Evolutionary conservation across 495 filamentous ascomycete genomes (phyloP), one percentile per base, ranked within the genome.

Genomic region (Aspergillus diversus): DNA sequence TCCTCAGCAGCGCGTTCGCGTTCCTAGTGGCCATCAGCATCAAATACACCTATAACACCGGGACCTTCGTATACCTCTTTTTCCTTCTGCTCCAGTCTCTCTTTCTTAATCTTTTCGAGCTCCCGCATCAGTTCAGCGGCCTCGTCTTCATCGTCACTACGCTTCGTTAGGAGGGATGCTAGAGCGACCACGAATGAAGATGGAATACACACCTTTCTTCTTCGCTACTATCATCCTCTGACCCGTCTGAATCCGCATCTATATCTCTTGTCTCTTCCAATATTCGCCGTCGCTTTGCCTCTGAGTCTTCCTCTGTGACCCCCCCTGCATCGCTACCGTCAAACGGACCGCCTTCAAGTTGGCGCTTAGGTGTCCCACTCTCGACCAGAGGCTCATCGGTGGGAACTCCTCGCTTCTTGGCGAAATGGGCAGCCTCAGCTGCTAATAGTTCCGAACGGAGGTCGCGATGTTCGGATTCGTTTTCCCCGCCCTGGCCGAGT

Each of bases 31-130:
- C 6, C 3, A 21, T 74, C 47, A 75, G 65, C 27, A 62, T 47
- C 1, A 21, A n/a, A 17, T 8, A 11, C 9, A 37, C 9, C 32
- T 43, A 55, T 47, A 13, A 35, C 9, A 39, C n/a, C 47, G 3
- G 4, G 42, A 7, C 3, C 15, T 16, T 47, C 16, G 64, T 57
- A 48, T 74, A 90, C 89, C 83, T 97, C 93, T 73, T 87, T 86
- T 71, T 93, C 92, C 56, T 90, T 88, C 72, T 92, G 89, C 72
- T 92, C 93, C 1, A 89, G 87, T 33, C 95, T 81, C 76, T 99
- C 95, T 59, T 85, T 89, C 75, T 96, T 92, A 74, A 99, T 96
- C 76, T 97, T 93, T 71, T 95, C 94, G 34, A 99, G 79, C 74
- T 99, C 95, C 21, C 96, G 86, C 80, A 95, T 88, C 55, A 99